Conservation (phyloP, 2,329 filamentous ascomycete species). For the Hypomyces rosellus region DNA sequence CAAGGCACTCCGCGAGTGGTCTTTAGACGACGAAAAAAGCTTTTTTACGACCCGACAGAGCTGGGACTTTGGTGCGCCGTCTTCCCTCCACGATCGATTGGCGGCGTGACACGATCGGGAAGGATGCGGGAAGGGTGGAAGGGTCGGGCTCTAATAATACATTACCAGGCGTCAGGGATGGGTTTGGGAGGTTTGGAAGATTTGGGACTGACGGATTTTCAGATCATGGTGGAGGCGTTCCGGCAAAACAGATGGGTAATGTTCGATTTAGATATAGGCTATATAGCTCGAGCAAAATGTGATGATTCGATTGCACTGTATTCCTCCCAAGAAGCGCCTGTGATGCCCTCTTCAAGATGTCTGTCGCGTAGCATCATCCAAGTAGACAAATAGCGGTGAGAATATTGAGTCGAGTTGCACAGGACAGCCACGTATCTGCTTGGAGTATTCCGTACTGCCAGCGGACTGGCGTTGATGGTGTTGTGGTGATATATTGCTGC, state of each 20-base stretch:
- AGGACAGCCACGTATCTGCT: background rate
- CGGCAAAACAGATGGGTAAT: background rate
- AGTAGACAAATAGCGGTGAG: constrained; percentile 4
- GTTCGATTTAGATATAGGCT: background rate
- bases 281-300: background rate
- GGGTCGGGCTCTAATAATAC: constrained; percentile 1
- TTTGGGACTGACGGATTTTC: background rate
- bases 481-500: background rate
- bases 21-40: background rate
- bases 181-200: background rate
- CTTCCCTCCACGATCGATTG: background rate
- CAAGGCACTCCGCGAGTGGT: too few relatives aligned
- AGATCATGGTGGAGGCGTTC: background rate
- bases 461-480: background rate
- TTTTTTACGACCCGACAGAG: background rate
- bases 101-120: constrained; percentile 4
- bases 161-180: background rate
- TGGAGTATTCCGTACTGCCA: background rate
- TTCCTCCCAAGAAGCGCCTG: too few relatives aligned
- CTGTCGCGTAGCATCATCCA: background rate
- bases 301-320: too few relatives aligned
- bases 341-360: too few relatives aligned
- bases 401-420: background rate
- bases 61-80: background rate
- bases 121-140: background rate